These are phyloP conservation scores for Clarkia xantiana DNA, from an alignment of 345 rosid species.

Conservation along the genomic window DNA sequence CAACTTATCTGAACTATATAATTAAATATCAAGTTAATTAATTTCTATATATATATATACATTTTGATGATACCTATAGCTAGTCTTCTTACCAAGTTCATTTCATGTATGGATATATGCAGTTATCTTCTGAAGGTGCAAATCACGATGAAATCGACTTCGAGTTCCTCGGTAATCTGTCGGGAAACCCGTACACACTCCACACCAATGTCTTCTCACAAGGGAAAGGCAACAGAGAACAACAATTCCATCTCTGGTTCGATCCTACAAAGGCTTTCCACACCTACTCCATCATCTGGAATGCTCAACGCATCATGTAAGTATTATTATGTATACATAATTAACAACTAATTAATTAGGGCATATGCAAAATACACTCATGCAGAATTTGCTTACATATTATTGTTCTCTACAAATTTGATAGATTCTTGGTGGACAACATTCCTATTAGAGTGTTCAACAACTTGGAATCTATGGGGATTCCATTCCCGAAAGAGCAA, in stretches of 20 bases:
- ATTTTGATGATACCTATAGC: too few relatives aligned
- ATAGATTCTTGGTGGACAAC: constrained; percentile 34
- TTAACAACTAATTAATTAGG: neutral
- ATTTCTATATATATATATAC: too few relatives aligned
- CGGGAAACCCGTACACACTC: constrained; percentile 46
- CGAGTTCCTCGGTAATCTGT: constrained; percentile 41
- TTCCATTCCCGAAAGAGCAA: too few relatives aligned
- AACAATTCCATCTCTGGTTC: constrained; percentile 49
- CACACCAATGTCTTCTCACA: constrained; percentile 41
- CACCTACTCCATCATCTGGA: constrained; percentile 42
- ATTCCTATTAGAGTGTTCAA: constrained; percentile 40
- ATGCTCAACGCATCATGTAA: constrained; percentile 32
- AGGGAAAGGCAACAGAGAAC: constrained; percentile 51
- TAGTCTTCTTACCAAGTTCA: too few relatives aligned
- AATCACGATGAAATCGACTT: constrained; percentile 47
- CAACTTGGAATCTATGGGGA: too few relatives aligned
- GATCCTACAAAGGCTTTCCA: constrained; percentile 40
- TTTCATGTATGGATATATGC: constrained; percentile 1
- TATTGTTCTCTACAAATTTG: neutral
- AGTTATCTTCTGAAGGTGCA: constrained; percentile 40
- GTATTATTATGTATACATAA: neutral
- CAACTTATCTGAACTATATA: too few relatives aligned
- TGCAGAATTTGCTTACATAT: neutral
- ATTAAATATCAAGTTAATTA: too few relatives aligned
- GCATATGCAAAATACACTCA: neutral